Percentiles rank a stretch among this genome's conserved stretches.
These are phyloP conservation scores for Coniochaeta prunicola DNA, from an alignment of 2,329 filamentous ascomycete species.

Conservation along the genomic window DNA sequence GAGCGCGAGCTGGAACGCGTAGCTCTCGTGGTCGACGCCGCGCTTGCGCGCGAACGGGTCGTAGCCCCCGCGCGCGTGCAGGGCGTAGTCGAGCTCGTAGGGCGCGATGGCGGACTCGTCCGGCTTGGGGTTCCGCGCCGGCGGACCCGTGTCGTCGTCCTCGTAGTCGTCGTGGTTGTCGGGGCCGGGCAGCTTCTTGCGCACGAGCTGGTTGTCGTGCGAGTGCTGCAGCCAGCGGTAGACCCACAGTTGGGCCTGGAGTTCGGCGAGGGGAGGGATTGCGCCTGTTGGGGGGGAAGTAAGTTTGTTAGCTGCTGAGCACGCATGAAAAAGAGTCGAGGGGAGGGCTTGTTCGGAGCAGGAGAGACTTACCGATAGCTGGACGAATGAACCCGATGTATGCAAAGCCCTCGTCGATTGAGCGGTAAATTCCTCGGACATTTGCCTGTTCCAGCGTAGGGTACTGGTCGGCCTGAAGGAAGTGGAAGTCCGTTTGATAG, in stretches of 20 bases:
- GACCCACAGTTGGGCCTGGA: slow-evolving; percentile 42
- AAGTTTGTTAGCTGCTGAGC: not conserved
- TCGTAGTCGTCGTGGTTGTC: not conserved
- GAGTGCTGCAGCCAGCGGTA: slow-evolving; percentile 26
- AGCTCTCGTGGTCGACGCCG: slow-evolving; percentile 41
- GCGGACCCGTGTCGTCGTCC: not conserved
- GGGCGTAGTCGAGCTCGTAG: slow-evolving; percentile 32
- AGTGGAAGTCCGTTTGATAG: slow-evolving; percentile 26
- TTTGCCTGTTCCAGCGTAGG: slow-evolving; percentile 38
- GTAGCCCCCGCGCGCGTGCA: slow-evolving; percentile 25
- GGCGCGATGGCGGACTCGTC: slow-evolving; percentile 17
- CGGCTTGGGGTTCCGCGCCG: not conserved
- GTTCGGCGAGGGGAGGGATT: slow-evolving; percentile 39
- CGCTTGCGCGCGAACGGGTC: slow-evolving; percentile 26
- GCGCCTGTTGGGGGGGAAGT: slow-evolving; percentile 29
- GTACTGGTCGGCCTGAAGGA: slow-evolving; percentile 27
- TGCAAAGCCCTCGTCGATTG: slow-evolving; percentile 27
- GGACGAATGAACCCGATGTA: slow-evolving; percentile 43
- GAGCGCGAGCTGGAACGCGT: slow-evolving; percentile 40
- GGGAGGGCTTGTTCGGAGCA: too few species aligned
- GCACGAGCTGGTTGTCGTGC: slow-evolving; percentile 14
- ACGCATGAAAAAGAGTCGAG: not conserved
- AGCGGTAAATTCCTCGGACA: slow-evolving; percentile 45
- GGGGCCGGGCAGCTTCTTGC: not conserved
- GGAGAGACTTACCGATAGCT: slow-evolving; percentile 23